Base-by-base conservation (phyloP, 306 rosid species). In the Vigna nakashimae region DNA sequence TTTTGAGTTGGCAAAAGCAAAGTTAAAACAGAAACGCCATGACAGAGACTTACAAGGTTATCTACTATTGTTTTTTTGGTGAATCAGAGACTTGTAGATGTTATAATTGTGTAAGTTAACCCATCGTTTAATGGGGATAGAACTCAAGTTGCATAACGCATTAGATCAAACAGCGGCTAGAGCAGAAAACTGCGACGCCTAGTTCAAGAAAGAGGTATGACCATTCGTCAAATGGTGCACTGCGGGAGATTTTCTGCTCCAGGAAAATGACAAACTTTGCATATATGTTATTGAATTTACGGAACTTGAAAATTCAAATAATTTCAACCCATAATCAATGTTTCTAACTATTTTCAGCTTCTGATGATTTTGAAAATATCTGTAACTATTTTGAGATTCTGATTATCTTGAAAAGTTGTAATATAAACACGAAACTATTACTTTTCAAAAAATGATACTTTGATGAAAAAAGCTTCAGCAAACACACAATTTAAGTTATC, bases 1-100 rank as follows among this genome's bases (percentile, higher is more conserved):
- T 46, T 46, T 26, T 49, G 45, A 79, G 77, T 53, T 70, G 50
- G 64, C 71, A 79, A 78, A 69, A 36, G 53, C 63, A 78, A 79
- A 59, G 48, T 69, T 69, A 49, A 69, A 58, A 69, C 75, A 67
- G 51, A 56, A 57, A 56, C 12, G 15, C 46, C 56, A 66, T 42
- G 42, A 53, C 74, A 66, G 15, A 20, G 72, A 34, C 73, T 36
- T 65, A 4, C 17, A 42, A 4, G 5, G 40, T 63, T 63, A 24
- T 66, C 3, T 18, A 18, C 16, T 18, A 6, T 67, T 11, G 9
- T 43, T 10, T 18, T 38, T 20, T 65, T 20, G 5, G 24, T 15
- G 69, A 1, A 1, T 66, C 36, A 66, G 42, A 65, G 51, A 65
- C 51, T 38, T 15, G 26, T 2, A 12, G 64, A 38, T 22, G 45